Conservation (phyloP, 2,329 filamentous ascomycete genomes). For the Boeremia lycopersici region DNA sequence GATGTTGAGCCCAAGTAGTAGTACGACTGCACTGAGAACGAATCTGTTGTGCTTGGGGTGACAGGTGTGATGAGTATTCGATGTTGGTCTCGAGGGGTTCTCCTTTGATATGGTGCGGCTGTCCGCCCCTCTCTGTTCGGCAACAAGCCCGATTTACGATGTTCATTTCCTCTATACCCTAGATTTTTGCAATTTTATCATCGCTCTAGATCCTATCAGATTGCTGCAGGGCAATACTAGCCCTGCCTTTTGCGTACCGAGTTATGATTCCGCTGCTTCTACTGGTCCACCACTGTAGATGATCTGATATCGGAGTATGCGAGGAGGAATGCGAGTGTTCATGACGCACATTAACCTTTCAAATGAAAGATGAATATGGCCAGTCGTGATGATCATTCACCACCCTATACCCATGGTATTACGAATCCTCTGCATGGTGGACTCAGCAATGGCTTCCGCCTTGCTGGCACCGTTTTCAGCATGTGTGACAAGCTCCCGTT, state of each 20-base stretch:
- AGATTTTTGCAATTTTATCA: background rate
- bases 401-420: conserved; percentile 29
- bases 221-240: background rate
- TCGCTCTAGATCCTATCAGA: no score
- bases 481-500: conserved; percentile 62
- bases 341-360: no score
- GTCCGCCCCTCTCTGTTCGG: background rate
- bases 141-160: background rate
- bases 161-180: background rate
- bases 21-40: conserved; percentile 24
- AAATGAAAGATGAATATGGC: background rate
- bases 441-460: conserved; percentile 66
- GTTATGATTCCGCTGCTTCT: no score
- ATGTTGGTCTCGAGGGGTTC: background rate
- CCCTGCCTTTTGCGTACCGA: no score
- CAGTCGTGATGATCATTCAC: background rate
- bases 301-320: no score
- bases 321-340: no score
- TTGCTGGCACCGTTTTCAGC: conserved; percentile 63
- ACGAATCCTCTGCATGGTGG: conserved; percentile 51
- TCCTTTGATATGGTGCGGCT: background rate
- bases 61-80: background rate
- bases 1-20: conserved; percentile 39
- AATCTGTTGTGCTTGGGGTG: conserved; percentile 26
- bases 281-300: no score